These are phyloP conservation scores for Phoma sp. DNA, from an alignment of 2,329 filamentous ascomycete genomes.

Conservation along the genomic window DNA sequence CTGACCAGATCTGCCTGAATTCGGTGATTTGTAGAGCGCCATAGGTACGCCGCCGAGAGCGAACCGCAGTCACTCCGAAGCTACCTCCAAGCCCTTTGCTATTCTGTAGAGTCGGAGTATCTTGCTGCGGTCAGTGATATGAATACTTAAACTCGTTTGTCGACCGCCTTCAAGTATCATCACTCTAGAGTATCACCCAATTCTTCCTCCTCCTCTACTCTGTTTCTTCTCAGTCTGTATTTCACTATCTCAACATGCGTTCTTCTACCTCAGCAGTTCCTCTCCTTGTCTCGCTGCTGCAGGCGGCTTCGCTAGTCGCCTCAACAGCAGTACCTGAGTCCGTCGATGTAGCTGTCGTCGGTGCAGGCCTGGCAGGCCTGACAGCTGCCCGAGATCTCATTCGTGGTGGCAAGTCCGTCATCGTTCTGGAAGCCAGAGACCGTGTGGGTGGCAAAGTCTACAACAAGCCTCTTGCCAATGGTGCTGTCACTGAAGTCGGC, in stretches of 20 bases:
- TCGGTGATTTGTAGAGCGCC: not conserved
- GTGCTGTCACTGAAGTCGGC: conserved; percentile 29
- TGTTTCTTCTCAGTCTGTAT: not conserved
- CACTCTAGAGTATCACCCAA: not conserved
- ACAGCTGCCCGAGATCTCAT: conserved; percentile 44
- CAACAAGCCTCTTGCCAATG: conserved; percentile 25
- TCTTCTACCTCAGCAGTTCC: not conserved
- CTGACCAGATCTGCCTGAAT: not conserved
- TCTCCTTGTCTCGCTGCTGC: not conserved
- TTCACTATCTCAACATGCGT: not conserved
- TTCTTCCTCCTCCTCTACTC: not conserved
- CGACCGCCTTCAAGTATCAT: not conserved
- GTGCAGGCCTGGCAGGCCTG: conserved; percentile 50
- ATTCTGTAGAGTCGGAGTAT: not conserved
- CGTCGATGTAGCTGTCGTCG: conserved; percentile 49
- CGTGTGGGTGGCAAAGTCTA: conserved; percentile 61
- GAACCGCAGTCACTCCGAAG: not conserved
- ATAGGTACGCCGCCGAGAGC: not conserved
- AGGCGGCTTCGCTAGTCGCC: not conserved
- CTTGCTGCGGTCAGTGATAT: not conserved
- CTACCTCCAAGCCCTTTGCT: not conserved
- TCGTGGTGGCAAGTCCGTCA: conserved; percentile 46
- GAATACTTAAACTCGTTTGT: not conserved
- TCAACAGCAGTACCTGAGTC: conserved; percentile 13
- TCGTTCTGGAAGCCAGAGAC: conserved; percentile 58